phyloP scores from a whole-genome alignment of 495 filamentous ascomycete genomes.

The Aspergillus heteromorphus region DNA sequence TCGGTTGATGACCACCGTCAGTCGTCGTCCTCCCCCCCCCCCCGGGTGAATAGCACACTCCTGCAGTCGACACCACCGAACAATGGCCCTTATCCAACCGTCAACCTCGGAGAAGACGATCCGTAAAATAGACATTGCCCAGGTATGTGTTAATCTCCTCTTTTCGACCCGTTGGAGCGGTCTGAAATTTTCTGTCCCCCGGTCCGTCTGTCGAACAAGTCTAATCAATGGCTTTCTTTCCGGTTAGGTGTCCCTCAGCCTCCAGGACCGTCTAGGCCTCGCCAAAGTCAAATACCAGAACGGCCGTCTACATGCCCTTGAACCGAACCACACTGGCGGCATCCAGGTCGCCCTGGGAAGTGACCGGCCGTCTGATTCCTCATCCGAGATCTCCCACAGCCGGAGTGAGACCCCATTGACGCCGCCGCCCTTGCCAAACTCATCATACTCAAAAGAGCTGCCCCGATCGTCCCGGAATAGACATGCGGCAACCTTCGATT shows the following conservation, averaged over 20 bases:
- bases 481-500: constrained; percentile 46
- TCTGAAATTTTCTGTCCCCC: not conserved
- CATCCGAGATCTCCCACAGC: constrained; percentile 55
- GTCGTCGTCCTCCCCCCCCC: not conserved
- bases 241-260: constrained; percentile 74
- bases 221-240: not conserved
- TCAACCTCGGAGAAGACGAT: constrained; percentile 37
- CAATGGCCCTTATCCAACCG: constrained; percentile 33
- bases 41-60: constrained; percentile 6
- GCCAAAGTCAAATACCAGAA: constrained; percentile 96
- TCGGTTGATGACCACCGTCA: constrained; percentile 10
- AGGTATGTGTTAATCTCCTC: constrained; percentile 48
- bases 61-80: constrained; percentile 5
- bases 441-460: constrained; percentile 42
- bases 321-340: constrained; percentile 64
- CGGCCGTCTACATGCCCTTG: constrained; percentile 47
- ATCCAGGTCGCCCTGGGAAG: constrained; percentile 24
- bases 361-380: constrained; percentile 65
- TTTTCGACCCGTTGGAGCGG: not conserved
- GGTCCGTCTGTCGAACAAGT: not conserved
- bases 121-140: constrained; percentile 60
- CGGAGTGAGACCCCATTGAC: constrained; percentile 44
- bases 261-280: constrained; percentile 89
- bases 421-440: constrained; percentile 34
- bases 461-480: constrained; percentile 42